Conservation (phyloP, 2,329 filamentous ascomycete species). For the Septoria linicola region DNA sequence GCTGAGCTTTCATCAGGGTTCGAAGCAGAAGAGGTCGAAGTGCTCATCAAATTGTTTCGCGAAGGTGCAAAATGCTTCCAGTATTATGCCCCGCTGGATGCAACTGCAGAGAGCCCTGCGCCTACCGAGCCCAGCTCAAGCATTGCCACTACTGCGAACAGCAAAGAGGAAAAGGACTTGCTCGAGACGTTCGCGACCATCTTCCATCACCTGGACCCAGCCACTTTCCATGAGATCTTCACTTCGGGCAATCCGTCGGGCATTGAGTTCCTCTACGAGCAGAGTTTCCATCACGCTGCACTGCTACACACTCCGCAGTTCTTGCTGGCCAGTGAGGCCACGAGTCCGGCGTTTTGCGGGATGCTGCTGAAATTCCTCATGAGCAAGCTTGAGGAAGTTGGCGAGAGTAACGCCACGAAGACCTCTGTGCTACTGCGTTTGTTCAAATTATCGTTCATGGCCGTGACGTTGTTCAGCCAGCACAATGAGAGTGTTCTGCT, state of each 20-base stretch:
- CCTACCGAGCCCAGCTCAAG: slow-evolving; percentile 71
- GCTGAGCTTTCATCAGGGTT: slow-evolving; percentile 94
- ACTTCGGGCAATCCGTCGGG: slow-evolving; percentile 51
- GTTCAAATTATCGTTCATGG: slow-evolving; percentile 99
- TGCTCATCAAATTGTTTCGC: slow-evolving; percentile 95
- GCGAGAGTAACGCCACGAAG: slow-evolving; percentile 85
- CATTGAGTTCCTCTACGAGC: slow-evolving; percentile 93
- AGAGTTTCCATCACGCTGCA: slow-evolving; percentile 95
- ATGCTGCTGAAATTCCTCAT: slow-evolving; percentile 98
- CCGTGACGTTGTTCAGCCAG: slow-evolving; percentile 88
- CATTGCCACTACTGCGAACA: slow-evolving; percentile 70
- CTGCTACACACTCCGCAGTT: slow-evolving; percentile 96
- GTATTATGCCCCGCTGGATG: slow-evolving; percentile 90
- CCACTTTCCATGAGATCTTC: slow-evolving; percentile 98
- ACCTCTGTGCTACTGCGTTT: slow-evolving; percentile 88
- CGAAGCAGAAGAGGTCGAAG: slow-evolving; percentile 92
- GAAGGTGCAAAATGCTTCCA: slow-evolving; percentile 95
- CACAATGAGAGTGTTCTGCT: slow-evolving; percentile 95
- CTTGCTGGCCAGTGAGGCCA: slow-evolving; percentile 97
- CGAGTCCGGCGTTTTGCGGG: slow-evolving; percentile 93
- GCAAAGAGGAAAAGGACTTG: slow-evolving; percentile 94
- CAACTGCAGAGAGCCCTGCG: slow-evolving; percentile 68
- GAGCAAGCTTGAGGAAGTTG: slow-evolving; percentile 93
- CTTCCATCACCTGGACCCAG: slow-evolving; percentile 97
- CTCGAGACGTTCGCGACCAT: slow-evolving; percentile 97